Base-by-base conservation (phyloP, 2,329 filamentous ascomycete genomes). In the Verticillium isaacii region DNA sequence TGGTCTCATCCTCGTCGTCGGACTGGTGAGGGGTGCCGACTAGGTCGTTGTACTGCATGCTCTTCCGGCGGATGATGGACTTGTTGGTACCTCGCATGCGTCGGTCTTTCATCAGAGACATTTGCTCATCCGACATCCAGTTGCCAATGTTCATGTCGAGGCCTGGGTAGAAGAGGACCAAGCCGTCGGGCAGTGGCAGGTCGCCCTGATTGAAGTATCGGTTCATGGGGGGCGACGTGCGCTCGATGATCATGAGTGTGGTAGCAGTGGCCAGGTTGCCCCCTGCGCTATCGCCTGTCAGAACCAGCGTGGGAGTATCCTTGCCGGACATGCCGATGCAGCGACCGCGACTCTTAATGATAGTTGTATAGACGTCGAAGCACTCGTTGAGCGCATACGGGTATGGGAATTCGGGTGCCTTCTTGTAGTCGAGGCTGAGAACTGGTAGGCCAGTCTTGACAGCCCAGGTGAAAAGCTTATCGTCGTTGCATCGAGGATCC, bases 111-210 rank as follows among this genome's bases (percentile, higher is more conserved):
- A 99, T 96, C 64, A 99, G 78, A 0, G 92, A 87, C 92, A 98
- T 96, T 73, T 99, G 93, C 74, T 98, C 94, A 69, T 98, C 94
- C 0, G 92, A 93, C 93, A 99, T 98, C 95, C 95, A 99, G 74
- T 93, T 97, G 41, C 92, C 92, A 66, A 98, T 98, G 70, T 96
- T 97, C 90, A 98, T 93, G 70, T 98, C 95, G 63, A 99, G 78
- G 0, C 89, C 89, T 0, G 95, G 95, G 70, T 99, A 99, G 62
- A 96, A 88, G 57, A 97, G 82, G 0, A 98, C 82, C 8, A 98
- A 76, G 0, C 93, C 94, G 59, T 91, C 89, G 0, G 95, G 95
- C 0, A 85, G 73, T 0, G 93, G 89, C 6, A 97, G 80, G 2
- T 86, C 79, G 23, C 78, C 77, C 65, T 87, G 82, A 15, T 81